Evolutionary conservation across 176 grass and related monocot species (phyloP), one percentile per base, ranked within the genome.

Genomic region (Oryza rufipogon): DNA sequence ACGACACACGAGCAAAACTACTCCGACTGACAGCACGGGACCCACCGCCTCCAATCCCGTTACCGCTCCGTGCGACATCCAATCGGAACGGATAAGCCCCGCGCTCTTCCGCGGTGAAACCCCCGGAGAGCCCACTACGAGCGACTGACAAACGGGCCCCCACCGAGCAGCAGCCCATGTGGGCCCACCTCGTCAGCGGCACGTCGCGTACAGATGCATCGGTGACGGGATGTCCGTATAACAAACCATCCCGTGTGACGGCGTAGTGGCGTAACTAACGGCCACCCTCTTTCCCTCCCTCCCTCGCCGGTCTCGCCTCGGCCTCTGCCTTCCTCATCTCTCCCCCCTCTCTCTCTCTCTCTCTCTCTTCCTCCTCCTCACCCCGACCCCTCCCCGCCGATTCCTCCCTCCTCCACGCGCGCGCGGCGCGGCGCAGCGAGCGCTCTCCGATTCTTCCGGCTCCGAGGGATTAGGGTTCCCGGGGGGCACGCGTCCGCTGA

Each of bases 321-420:
- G 25, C 83, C 76, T 77, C 71, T 83, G 77, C 33, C 70, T 80
- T 87, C 72, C 81, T 87, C 85, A 47, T 83, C 88, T 78, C 88
- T 78, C 30, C 30, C 2, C 30, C 30, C 2, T n/a, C 30, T 30
- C 30, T 30, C 30, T 30, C 2, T 30, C 30, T 32, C 30, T 30
- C 30, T 32, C 30, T 32, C 30, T n/a, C n/a, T 42, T 58, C 36
- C 52, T 58, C 36, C 6, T 44, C 11, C 71, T 66, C 64, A 23
- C 75, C 22, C 22, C 49, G 44, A 14, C 65, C 54, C 51, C 28
- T 42, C 1, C 71, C 60, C 64, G 73, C 23, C 75, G 85, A 87
- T 87, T 84, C 70, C 71, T 84, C 75, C 41, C 16, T 6, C 52
- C 22, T 65, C 76, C 39, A 52, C 84, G 25, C 66, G 71, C 48